phyloP scores from a whole-genome alignment of 768 basidiomycete genomes.

The Favolaschia claudopus region DNA sequence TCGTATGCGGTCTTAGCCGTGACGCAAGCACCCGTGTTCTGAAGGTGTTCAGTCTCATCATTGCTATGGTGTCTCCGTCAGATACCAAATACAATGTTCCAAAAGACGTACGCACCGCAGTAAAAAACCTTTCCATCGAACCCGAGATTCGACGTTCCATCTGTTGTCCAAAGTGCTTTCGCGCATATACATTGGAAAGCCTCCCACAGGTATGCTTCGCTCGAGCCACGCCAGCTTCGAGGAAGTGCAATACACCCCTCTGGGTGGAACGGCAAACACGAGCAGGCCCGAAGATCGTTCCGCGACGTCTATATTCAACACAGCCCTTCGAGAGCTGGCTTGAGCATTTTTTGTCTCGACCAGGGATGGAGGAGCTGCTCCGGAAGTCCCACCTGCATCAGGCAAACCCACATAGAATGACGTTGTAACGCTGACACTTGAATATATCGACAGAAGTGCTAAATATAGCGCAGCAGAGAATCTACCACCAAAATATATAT shows the following conservation, averaged over 20 bases:
- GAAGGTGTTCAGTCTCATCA: conserved; percentile 5
- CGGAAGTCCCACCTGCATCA: conserved; percentile 6
- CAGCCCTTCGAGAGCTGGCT: conserved; percentile 17
- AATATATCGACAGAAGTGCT: too few species aligned
- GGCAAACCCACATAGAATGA: conserved; percentile 11
- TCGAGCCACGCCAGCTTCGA: not conserved
- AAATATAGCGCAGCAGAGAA: too few species aligned
- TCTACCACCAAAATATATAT: too few species aligned
- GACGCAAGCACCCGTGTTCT: conserved; percentile 1
- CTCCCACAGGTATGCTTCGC: conserved; percentile 12
- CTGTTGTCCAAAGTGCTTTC: conserved; percentile 16
- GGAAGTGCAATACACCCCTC: not conserved
- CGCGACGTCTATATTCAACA: conserved; percentile 5
- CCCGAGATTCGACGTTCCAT: conserved; percentile 6
- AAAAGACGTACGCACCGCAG: conserved; percentile 5
- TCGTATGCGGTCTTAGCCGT: conserved; percentile 12
- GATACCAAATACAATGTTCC: not conserved
- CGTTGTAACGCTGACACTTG: too few species aligned
- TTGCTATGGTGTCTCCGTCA: not conserved
- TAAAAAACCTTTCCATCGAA: conserved; percentile 10
- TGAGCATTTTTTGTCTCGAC: conserved; percentile 10
- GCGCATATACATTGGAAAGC: conserved; percentile 3
- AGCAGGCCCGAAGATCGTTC: conserved; percentile 14
- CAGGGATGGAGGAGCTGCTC: conserved; percentile 19
- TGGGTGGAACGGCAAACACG: conserved; percentile 15